A percentile compares a stretch with the other conserved stretches of the same genome.
phyloP scores from a whole-genome alignment of 257 asterid species.

The Misopates orontium region DNA sequence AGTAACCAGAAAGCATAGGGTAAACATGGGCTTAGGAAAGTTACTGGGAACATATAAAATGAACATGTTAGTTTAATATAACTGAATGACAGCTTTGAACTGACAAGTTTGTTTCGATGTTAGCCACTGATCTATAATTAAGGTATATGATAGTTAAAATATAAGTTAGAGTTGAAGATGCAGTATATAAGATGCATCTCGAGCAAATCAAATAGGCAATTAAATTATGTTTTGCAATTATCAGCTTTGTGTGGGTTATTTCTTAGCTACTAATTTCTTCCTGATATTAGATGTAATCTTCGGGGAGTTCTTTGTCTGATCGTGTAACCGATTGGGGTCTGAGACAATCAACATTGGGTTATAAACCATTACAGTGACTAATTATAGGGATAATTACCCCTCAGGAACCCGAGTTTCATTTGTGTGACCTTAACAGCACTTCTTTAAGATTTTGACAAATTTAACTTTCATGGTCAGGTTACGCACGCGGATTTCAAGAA shows the following conservation, averaged over 20 bases:
- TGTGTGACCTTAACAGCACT: too few species aligned
- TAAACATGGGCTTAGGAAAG: neutral
- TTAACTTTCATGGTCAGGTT: constrained; percentile 31
- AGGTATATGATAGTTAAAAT: neutral
- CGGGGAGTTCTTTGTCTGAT: too few species aligned
- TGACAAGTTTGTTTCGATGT: neutral
- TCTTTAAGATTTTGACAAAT: neutral
- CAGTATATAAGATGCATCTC: too few species aligned
- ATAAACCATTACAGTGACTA: neutral
- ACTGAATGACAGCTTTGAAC: too few species aligned
- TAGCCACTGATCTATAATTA: neutral
- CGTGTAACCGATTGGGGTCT: neutral
- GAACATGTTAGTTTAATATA: neutral
- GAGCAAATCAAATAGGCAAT: too few species aligned
- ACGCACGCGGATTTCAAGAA: constrained; percentile 54
- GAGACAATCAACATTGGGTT: neutral
- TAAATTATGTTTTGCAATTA: too few species aligned
- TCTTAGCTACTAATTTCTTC: too few species aligned
- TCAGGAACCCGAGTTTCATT: too few species aligned
- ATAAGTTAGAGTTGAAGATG: too few species aligned
- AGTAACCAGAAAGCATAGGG: neutral
- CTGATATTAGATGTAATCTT: too few species aligned
- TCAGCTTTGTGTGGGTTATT: too few species aligned
- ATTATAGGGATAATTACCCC: neutral
- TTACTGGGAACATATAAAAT: neutral